phyloP scores from a whole-genome alignment of 495 filamentous ascomycete species.

The Chaetomidium leptoderma region DNA sequence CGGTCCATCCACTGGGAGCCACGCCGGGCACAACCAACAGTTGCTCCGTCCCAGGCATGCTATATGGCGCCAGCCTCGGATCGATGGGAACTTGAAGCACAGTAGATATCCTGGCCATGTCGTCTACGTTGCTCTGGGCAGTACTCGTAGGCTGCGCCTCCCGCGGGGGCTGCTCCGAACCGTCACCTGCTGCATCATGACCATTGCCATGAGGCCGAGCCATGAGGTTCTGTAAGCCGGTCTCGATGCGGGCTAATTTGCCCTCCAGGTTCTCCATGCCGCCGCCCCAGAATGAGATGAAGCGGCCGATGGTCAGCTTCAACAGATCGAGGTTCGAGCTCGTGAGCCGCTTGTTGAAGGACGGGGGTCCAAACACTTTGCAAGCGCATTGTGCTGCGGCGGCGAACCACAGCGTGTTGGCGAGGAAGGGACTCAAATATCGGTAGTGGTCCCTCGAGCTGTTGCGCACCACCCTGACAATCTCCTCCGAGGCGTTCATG shows the following conservation, averaged over 20 bases:
- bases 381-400: background rate
- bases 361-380: background rate
- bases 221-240: background rate
- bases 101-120: background rate
- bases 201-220: background rate
- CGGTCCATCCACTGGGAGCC: background rate
- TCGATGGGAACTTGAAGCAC: background rate
- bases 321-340: slow-evolving; percentile 5
- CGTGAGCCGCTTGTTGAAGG: background rate
- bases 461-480: background rate
- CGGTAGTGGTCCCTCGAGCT: slow-evolving; percentile 4
- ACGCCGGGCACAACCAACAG: background rate
- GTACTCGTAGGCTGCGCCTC: background rate
- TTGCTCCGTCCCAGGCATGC: background rate
- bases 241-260: background rate
- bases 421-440: background rate
- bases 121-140: background rate
- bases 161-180: background rate
- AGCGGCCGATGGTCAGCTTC: slow-evolving; percentile 1
- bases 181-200: background rate
- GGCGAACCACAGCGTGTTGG: slow-evolving; percentile 3
- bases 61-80: background rate
- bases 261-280: slow-evolving; percentile 2
- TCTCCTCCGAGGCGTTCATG: slow-evolving; percentile 1
- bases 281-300: background rate